Evolutionary conservation across 768 basidiomycete genomes (phyloP).

Genomic region (Crucibulum laeve): DNA sequence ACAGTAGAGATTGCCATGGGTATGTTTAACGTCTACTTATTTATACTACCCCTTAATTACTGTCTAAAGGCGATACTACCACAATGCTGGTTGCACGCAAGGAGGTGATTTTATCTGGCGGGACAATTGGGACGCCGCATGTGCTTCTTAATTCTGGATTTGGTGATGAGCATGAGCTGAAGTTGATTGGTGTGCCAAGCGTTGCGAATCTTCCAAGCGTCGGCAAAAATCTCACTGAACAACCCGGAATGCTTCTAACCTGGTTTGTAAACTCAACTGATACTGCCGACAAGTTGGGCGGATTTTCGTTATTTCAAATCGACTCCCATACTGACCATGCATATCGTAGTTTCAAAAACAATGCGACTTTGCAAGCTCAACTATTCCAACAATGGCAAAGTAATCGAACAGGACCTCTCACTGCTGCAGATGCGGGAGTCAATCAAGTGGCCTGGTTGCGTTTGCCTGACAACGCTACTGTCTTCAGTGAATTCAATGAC

Average conservation of each 20-base stretch:
- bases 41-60: not conserved
- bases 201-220: conserved; percentile 16
- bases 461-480: conserved; percentile 11
- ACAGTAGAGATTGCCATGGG: conserved; percentile 10
- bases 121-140: conserved; percentile 22
- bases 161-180: conserved; percentile 13
- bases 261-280: conserved; percentile 11
- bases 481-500: conserved; percentile 16
- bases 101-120: conserved; percentile 27
- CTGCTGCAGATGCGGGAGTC: conserved; percentile 8
- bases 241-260: conserved; percentile 10
- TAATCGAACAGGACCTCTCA: conserved; percentile 14
- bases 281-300: not conserved
- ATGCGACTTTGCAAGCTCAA: conserved; percentile 1
- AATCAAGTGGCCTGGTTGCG: conserved; percentile 19
- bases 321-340: not conserved
- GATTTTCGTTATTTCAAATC: not conserved
- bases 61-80: not conserved
- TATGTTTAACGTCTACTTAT: not conserved
- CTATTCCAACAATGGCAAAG: conserved; percentile 12
- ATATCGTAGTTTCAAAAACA: not conserved
- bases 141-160: conserved; percentile 23
- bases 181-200: conserved; percentile 8
- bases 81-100: conserved; percentile 16
- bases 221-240: conserved; percentile 18